Conservation (phyloP, 257 asterid genomes). For the Solanum ossicruentum region DNA sequence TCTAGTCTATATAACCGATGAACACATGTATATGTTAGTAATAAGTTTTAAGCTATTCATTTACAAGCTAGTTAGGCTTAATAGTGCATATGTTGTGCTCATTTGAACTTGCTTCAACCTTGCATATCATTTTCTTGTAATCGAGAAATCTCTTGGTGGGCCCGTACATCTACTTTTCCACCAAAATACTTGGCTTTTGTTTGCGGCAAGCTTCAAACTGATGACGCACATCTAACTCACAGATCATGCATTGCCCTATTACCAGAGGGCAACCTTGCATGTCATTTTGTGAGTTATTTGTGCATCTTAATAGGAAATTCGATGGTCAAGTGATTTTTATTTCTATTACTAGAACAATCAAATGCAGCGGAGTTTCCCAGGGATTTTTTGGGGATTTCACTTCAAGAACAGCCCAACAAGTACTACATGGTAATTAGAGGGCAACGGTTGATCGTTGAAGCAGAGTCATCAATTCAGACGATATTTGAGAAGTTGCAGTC, state of each 20-base stretch:
- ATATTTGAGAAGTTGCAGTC: conserved; percentile 96
- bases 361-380: conserved; percentile 59
- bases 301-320: background rate
- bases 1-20: background rate
- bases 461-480: conserved; percentile 41
- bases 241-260: background rate
- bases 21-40: background rate
- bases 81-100: background rate
- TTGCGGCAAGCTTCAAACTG: background rate
- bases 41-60: background rate
- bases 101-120: background rate
- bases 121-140: background rate
- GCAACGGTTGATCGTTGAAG: conserved; percentile 23
- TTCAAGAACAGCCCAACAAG: conserved; percentile 77
- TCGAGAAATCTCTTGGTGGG: background rate
- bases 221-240: background rate
- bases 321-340: conserved; percentile 33
- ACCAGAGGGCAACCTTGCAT: background rate
- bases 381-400: conserved; percentile 85
- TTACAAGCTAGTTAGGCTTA: background rate
- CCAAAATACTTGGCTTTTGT: background rate
- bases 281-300: background rate
- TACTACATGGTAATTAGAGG: conserved; percentile 77
- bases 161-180: background rate
- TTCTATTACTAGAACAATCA: conserved; percentile 33